A percentile compares a stretch with the other conserved stretches of the same genome.
Evolutionary conservation across 2,329 filamentous ascomycete genomes (phyloP).

Genomic region (Nemania sp.): DNA sequence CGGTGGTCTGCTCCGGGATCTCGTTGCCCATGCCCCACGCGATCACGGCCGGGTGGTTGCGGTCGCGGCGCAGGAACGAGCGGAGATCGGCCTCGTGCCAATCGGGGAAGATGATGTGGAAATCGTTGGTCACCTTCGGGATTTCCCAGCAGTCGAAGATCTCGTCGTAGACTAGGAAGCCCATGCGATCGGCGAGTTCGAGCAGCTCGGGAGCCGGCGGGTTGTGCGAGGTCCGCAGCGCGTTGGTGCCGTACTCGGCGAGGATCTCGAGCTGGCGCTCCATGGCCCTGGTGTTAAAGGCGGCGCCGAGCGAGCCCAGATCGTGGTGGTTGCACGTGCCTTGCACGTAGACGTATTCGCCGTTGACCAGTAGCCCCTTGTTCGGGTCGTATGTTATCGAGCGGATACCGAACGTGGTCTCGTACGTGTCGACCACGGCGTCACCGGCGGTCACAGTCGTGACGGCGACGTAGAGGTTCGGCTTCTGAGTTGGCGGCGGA

Average conservation of each 20-base stretch:
- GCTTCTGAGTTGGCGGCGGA: constrained; percentile 48
- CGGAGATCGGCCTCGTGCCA: constrained; percentile 59
- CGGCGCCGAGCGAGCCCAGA: constrained; percentile 52
- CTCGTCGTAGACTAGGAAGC: constrained; percentile 56
- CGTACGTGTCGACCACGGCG: constrained; percentile 47
- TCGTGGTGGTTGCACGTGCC: constrained; percentile 57
- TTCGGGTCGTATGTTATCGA: constrained; percentile 45
- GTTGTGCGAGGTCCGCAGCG: constrained; percentile 56
- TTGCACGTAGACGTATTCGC: constrained; percentile 47
- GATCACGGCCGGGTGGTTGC: constrained; percentile 57
- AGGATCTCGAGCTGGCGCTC: constrained; percentile 54
- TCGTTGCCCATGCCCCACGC: constrained; percentile 60
- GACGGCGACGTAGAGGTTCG: constrained; percentile 52
- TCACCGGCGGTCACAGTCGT: constrained; percentile 42
- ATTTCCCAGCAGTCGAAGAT: constrained; percentile 56
- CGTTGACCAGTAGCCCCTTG: constrained; percentile 52
- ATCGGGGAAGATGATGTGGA: constrained; percentile 54
- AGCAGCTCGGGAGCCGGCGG: constrained; percentile 55
- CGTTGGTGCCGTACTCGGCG: constrained; percentile 53
- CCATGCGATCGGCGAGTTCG: constrained; percentile 52
- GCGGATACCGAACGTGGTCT: constrained; percentile 56
- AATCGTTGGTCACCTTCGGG: constrained; percentile 53
- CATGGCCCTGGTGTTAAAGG: constrained; percentile 53
- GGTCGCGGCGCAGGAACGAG: constrained; percentile 54
- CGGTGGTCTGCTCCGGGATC: constrained; percentile 49